Percentiles rank a stretch among this genome's conserved stretches.
Conservation (phyloP, 1,284 basidiomycete genomes). For the Apiotrichum sp. region DNA sequence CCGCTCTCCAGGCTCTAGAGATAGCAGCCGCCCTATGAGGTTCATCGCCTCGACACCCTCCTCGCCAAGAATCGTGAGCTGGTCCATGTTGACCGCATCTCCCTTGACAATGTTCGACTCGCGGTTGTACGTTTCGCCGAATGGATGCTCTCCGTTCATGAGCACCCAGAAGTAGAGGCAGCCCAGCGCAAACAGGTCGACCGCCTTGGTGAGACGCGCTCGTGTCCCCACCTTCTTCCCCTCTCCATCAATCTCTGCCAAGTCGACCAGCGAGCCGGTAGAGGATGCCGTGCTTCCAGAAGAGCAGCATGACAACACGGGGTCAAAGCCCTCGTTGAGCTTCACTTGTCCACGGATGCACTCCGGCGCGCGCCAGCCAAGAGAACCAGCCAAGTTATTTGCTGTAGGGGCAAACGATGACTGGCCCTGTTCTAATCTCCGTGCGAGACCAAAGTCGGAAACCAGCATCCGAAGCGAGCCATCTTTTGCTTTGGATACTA, state of each 20-base stretch:
- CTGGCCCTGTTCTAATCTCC: constrained; percentile 85
- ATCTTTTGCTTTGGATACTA: constrained; percentile 67
- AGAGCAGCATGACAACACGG: constrained; percentile 53
- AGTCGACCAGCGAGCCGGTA: constrained; percentile 22
- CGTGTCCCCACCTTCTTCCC: constrained; percentile 8
- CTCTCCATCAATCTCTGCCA: constrained; percentile 14
- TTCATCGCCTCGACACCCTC: constrained; percentile 79
- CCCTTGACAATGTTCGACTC: constrained; percentile 87
- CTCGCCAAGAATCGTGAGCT: constrained; percentile 75
- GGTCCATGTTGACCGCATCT: constrained; percentile 58
- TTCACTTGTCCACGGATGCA: constrained; percentile 85
- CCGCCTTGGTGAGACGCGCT: constrained; percentile 72
- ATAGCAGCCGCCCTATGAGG: constrained; percentile 69
- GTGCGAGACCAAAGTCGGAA: constrained; percentile 90
- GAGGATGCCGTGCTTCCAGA: constrained; percentile 25
- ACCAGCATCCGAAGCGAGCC: constrained; percentile 76
- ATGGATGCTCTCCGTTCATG: constrained; percentile 82
- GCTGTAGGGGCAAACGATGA: constrained; percentile 85
- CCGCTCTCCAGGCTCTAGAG: constrained; percentile 65
- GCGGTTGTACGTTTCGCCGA: constrained; percentile 80
- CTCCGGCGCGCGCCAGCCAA: constrained; percentile 92
- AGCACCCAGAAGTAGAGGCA: constrained; percentile 89
- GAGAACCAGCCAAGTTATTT: constrained; percentile 66
- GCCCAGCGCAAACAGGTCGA: constrained; percentile 89
- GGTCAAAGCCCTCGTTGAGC: constrained; percentile 66